Percentiles rank a stretch among this genome's conserved stretches.
These are phyloP conservation scores for Fagus sylvatica DNA, from an alignment of 306 rosid genomes.

Conservation along the genomic window DNA sequence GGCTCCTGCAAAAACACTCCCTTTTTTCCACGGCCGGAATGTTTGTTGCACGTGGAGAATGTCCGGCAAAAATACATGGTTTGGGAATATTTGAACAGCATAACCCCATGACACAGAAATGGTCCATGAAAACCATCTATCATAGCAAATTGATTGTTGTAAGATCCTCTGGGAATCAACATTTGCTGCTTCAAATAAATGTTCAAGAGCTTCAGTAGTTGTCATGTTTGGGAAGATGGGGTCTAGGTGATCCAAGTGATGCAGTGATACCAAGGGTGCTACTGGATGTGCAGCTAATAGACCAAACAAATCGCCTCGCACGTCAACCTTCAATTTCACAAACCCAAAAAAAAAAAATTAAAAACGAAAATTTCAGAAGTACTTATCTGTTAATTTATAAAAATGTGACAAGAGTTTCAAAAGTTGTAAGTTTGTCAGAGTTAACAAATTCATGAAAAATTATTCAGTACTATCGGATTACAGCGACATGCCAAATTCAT, in stretches of 20 bases:
- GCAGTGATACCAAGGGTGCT: conserved; percentile 74
- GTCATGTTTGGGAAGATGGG: conserved; percentile 87
- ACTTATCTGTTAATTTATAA: not conserved
- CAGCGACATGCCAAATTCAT: not conserved
- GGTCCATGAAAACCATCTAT: conserved; percentile 81
- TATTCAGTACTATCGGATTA: no score
- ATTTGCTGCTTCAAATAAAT: conserved; percentile 52
- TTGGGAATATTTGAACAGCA: conserved; percentile 66
- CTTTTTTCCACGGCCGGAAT: conserved; percentile 66
- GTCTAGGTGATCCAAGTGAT: conserved; percentile 56
- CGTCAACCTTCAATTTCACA: conserved; percentile 56
- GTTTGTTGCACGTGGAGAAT: conserved; percentile 58
- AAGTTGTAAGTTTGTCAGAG: not conserved
- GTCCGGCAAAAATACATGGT: conserved; percentile 51
- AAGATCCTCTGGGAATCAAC: conserved; percentile 71
- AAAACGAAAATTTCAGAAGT: not conserved
- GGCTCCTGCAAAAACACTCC: conserved; percentile 37
- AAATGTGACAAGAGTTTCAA: not conserved
- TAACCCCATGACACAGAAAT: conserved; percentile 90
- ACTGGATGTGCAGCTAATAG: conserved; percentile 80
- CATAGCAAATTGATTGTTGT: conserved; percentile 83
- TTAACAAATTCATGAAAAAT: not conserved
- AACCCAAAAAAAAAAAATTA: not conserved
- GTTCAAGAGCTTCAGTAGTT: conserved; percentile 49
- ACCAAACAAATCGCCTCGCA: conserved; percentile 71